Evolutionary conservation across 176 grass and related monocot genomes (phyloP), one percentile per base, ranked within the genome.

Genomic region (Cymbopogon citratus): DNA sequence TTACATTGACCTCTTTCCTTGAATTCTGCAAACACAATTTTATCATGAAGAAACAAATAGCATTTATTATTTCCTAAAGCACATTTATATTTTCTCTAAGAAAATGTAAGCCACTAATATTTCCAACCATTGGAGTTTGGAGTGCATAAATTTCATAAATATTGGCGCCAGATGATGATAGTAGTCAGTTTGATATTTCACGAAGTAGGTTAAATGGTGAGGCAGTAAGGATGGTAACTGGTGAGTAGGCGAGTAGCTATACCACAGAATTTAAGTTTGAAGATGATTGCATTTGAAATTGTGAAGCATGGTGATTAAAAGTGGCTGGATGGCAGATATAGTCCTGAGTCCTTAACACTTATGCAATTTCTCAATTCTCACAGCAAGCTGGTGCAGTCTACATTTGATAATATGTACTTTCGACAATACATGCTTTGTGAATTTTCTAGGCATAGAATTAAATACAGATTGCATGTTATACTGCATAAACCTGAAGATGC

Each of bases 1-100:
- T 92, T 61, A 89, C 90, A 89, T 98, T 98, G 52, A 98, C 95
- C 79, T 98, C 92, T 81, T 98, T 98, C 95, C 95, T 91, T 19
- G 88, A 91, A 83, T 98, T 98, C 95, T 98, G 92, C 71, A 91
- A 56, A 60, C 85, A 90, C 25, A 90, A 25, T 79, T 78, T 69
- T 72, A 52, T 74, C 11, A 73, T 59, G 45, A 82, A 75, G 49
- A 71, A 86, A 34, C 19, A 63, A 9, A 15, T 80, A 28, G 35
- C 5, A 89, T 71, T 51, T 15, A 54, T 76, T 24, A 24, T 59
- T 59, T 81, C 24, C 39, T 71, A 35, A 41, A 76, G 19, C 9
- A 54, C 28, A 63, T 69, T 69, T 76, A 35, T 60, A 31, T 19
- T 80, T 67, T 33, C 31, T 40, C 80, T 49, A 56, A 36, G 15